These are phyloP conservation scores for Lichenothelia convexa DNA, from an alignment of 495 filamentous ascomycete genomes.

Conservation along the genomic window DNA sequence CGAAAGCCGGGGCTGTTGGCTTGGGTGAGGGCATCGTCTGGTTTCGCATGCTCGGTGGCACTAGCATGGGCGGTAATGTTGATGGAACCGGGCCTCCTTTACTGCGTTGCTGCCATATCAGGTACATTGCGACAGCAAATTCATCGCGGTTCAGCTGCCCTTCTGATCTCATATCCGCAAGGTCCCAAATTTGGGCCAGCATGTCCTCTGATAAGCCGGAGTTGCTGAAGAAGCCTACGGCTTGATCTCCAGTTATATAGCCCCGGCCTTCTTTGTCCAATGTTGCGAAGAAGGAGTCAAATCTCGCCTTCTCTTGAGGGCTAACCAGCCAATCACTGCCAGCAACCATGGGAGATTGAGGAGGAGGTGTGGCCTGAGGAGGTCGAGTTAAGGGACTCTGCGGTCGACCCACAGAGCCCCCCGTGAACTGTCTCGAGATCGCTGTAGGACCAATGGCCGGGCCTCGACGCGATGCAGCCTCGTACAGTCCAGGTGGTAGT, in stretches of 20 bases:
- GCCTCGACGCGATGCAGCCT: constrained; percentile 64
- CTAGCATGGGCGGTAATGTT: constrained; percentile 55
- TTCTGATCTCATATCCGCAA: constrained; percentile 83
- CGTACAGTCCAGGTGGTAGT: constrained; percentile 73
- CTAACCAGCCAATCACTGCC: constrained; percentile 67
- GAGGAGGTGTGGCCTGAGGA: constrained; percentile 26
- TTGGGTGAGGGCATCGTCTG: constrained; percentile 34
- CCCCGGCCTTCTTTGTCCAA: constrained; percentile 65
- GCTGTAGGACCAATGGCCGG: constrained; percentile 33
- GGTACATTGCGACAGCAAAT: constrained; percentile 95
- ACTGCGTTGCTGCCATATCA: constrained; percentile 79
- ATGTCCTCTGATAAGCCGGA: constrained; percentile 77
- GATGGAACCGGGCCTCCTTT: constrained; percentile 51
- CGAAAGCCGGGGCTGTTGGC: constrained; percentile 32
- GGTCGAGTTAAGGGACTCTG: constrained; percentile 52
- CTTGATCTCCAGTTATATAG: constrained; percentile 80
- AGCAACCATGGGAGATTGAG: constrained; percentile 41
- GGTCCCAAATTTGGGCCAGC: constrained; percentile 92
- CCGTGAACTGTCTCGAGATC: constrained; percentile 44
- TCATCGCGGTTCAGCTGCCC: constrained; percentile 73
- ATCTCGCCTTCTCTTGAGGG: constrained; percentile 65
- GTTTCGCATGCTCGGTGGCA: constrained; percentile 76
- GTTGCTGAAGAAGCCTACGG: constrained; percentile 86
- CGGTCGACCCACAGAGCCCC: constrained; percentile 38
- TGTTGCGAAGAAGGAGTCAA: constrained; percentile 65